Evolutionary conservation across 2,329 filamentous ascomycete species (phyloP), one percentile per base, ranked within the genome.

Genomic region (Alternaria ventricosa): DNA sequence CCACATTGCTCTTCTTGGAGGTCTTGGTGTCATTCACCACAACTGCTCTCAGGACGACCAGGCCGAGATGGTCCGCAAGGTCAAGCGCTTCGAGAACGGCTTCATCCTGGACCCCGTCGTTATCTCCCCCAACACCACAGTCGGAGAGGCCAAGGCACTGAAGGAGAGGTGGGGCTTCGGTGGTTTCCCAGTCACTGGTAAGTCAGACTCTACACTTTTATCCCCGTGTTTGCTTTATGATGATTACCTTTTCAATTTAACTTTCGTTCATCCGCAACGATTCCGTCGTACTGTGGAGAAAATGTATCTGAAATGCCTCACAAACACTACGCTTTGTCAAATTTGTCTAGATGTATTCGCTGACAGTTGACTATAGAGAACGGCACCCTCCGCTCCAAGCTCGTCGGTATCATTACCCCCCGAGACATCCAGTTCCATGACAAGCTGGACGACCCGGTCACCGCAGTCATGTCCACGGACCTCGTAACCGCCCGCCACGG

Each of bases 261-360:
- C 96, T 99, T 99, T 99, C 96, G 96, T 99, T 99, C 96, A 95
- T 95, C 96, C 93, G 93, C 87, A 96, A 90, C 88, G 91, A 92
- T 90, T 87, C 87, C 85, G 89, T 87, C 88, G 92, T 93, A 87
- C 85, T 97, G 94, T 88, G 93, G 94, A 97, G 83, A 83, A 78
- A 71, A 81, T 82, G 79, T 87, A 82, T 82, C 82, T 87, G 85
- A 87, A 69, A 72, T 71, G 55, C 63, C 36, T 63, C 60, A 18
- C 55, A 20, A 45, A 50, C 57, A 53, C 20, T 44, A 44, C 55
- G 61, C 55, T 61, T 54, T 33, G 28, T 41, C 50, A 27, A 36
- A 45, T 30, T 6, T 51, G 54, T 36, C 28, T 33, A 61, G 45
- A 57, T 55, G 54, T 60, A 68, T 18, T 55, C 50, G 63, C 73